Base-by-base conservation (phyloP, 2,329 filamentous ascomycete genomes). In the Zymoseptoria crescenta region DNA sequence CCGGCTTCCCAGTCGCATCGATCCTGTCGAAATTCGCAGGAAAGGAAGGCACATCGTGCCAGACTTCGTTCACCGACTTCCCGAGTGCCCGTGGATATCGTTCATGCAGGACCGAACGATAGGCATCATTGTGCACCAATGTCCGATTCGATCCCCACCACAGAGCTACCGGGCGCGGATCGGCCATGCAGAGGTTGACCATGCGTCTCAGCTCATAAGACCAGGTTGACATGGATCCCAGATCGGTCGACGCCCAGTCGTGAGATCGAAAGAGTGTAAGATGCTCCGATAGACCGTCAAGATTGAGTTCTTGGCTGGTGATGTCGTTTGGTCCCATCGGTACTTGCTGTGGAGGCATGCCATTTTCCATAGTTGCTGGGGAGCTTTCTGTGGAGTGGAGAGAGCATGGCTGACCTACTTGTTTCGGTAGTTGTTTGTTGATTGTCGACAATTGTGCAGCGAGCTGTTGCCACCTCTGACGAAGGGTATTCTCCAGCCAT, bases 51-150 rank as follows among this genome's bases (percentile, higher is more conserved):
- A 62, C 20, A 19, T 67, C 64, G 8, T 53, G 59, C 60, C 63
- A 65, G 8, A 62, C 58, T 13, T 56, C 19, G 8, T 13, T 10
- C 5, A 64, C 52, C 49, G 69, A 69, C 24, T 56, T 48, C 8
- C 61, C 61, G 8, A 66, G 48, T 2, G 56, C 56, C 6, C 41
- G 20, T 0, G 63, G 57, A 30, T 74, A 71, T n/a, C 72, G 60
- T 2, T 62, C 52, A 2, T 69, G 69, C 5, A 74, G 60, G 8
- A 76, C 61, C 41, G 69, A 58, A 16, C 71, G 63, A 29, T 74
- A 74, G 0, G 65, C 57, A 28, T 74, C 69, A 29, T 76, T 76
- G 65, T 75, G 74, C 6, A 75, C 57, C 65, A 73, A 71, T 10
- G 64, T 68, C 7, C 70, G 64, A 0, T 70, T 63, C 1, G 68